These are phyloP conservation scores for Trichoderma orchidacearum DNA, from an alignment of 495 filamentous ascomycete genomes.

Conservation along the genomic window DNA sequence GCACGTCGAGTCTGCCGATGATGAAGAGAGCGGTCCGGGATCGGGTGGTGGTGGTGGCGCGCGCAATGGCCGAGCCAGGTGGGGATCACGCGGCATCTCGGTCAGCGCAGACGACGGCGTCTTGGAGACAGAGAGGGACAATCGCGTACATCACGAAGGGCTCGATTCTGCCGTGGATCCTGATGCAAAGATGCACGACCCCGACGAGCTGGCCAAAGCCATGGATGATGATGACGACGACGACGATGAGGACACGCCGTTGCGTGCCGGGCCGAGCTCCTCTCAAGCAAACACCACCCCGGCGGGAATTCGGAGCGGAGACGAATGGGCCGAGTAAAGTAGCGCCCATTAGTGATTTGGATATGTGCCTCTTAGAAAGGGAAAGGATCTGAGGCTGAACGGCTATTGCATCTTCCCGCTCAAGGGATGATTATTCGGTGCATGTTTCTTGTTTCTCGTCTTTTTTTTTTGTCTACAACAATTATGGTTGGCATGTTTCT, in stretches of 20 bases:
- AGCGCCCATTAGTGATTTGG: background rate
- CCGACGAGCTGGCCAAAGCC: constrained; percentile 38
- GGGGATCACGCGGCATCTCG: constrained; percentile 68
- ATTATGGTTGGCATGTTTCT: background rate
- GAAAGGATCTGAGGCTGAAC: background rate
- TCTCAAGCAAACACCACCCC: background rate
- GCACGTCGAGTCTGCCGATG: constrained; percentile 15
- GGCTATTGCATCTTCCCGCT: background rate
- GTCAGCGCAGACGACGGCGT: constrained; percentile 69
- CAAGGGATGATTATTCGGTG: background rate
- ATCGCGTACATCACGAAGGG: constrained; percentile 14
- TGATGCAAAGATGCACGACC: constrained; percentile 43
- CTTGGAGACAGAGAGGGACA: constrained; percentile 31
- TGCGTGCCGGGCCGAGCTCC: background rate
- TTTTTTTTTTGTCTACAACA: background rate
- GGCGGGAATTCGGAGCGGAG: background rate
- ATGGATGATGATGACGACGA: constrained; percentile 36
- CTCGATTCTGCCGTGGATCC: constrained; percentile 27
- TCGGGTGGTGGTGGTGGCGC: constrained; percentile 17
- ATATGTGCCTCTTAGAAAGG: background rate
- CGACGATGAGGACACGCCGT: constrained; percentile 9
- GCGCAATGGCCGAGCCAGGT: constrained; percentile 32
- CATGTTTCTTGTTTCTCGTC: too few relatives aligned
- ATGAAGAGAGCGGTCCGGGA: constrained; percentile 36
- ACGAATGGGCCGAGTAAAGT: background rate